Conservation (phyloP, 148 eudicot species). For the Chenopodium berlandieri region DNA sequence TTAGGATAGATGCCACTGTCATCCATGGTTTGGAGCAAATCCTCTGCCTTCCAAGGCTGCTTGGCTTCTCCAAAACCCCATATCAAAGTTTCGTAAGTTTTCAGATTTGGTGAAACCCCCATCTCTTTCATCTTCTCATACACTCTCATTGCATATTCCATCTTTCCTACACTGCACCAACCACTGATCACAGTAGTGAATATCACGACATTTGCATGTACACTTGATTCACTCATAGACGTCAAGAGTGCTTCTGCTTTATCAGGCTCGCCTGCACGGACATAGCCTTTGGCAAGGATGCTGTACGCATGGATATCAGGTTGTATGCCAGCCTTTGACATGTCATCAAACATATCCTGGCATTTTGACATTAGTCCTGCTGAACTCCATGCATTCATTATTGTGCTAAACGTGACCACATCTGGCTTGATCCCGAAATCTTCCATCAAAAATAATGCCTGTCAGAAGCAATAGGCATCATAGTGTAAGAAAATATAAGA, state of each 20-base stretch:
- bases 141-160: slow-evolving; percentile 64
- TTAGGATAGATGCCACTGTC: slow-evolving; percentile 51
- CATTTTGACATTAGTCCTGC: slow-evolving; percentile 85
- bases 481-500: not conserved
- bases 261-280: slow-evolving; percentile 69
- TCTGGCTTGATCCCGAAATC: slow-evolving; percentile 88
- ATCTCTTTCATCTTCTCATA: slow-evolving; percentile 63
- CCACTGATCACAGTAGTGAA: slow-evolving; percentile 93
- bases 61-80: slow-evolving; percentile 92
- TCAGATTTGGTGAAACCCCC: slow-evolving; percentile 71
- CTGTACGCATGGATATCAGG: slow-evolving; percentile 74
- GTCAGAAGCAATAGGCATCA: slow-evolving; percentile 6
- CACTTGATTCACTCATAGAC: slow-evolving; percentile 48
- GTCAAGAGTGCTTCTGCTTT: slow-evolving; percentile 63
- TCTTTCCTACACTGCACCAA: slow-evolving; percentile 86
- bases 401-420: slow-evolving; percentile 91
- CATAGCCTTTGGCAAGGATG: slow-evolving; percentile 95
- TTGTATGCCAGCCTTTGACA: slow-evolving; percentile 68
- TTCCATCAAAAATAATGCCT: slow-evolving; percentile 80
- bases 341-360: slow-evolving; percentile 68
- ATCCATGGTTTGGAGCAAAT: slow-evolving; percentile 58
- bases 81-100: slow-evolving; percentile 74
- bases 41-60: slow-evolving; percentile 91
- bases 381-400: slow-evolving; percentile 96
- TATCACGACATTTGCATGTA: slow-evolving; percentile 67